Evolutionary conservation across 345 rosid genomes (phyloP), one percentile per base, ranked within the genome.

Genomic region (Pseudoturritis turrita): DNA sequence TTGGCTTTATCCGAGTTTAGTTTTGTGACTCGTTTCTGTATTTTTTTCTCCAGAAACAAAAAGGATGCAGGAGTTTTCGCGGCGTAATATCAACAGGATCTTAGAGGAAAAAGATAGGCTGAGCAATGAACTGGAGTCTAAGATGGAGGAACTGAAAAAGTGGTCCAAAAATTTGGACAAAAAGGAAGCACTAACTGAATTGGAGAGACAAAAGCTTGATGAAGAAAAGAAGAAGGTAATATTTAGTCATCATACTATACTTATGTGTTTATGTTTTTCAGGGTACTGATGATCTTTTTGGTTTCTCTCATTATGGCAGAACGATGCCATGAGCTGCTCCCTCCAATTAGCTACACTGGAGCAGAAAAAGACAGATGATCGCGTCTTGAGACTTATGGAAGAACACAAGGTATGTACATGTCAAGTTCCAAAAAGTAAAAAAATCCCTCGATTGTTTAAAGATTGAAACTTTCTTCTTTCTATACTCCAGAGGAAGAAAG

Each of bases 261-360:
- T 58, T 22, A 66, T 9, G 58, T 44, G 10, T 56, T 25, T 51
- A 35, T 45, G 47, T 11, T 19, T 79, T 61, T 70, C 23, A 65
- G 85, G n/a, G 26, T 50, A 11, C 37, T 67, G 53, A 74, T 58
- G 11, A 19, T 73, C 14, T 28, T 65, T 47, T 68, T 44, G 46
- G 70, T 45, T 64, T 25, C 49, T 52, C 49, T 37, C 50, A 49
- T 45, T 59, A 23, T 79, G 65, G 59, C 77, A 93, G 98, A 89
- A 76, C 62, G 86, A 82, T 52, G 75, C 22, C 62, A 80, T 72
- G 79, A 90, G 75, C 77, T 72, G 63, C 78, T 86, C 97, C 21
- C 92, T 90, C 44, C 83, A 87, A 41, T 58, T 87, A 77, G 98
- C 96, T 70, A 89, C 98, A 41, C n/a, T 67, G 72, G 94, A 90